phyloP scores from a whole-genome alignment of 2,329 filamentous ascomycete species.

The Pyrenochaeta sp. region DNA sequence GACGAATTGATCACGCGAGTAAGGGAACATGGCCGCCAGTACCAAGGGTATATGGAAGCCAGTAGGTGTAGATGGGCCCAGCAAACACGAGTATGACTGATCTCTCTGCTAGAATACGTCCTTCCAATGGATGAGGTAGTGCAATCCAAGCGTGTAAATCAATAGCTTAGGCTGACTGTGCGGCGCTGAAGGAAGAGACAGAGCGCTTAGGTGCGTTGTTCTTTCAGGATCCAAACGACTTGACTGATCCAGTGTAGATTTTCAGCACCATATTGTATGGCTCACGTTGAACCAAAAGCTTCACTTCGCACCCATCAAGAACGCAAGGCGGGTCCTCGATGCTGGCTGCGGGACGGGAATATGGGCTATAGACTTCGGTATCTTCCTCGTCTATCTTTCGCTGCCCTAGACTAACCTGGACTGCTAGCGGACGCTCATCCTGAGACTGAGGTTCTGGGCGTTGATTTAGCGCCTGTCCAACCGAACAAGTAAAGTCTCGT shows the following conservation, averaged over 20 bases:
- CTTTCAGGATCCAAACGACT: background rate
- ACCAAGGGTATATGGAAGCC: slow-evolving; percentile 20
- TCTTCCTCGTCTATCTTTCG: background rate
- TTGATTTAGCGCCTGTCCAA: slow-evolving; percentile 24
- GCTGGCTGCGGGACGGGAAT: slow-evolving; percentile 51
- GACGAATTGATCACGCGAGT: slow-evolving; percentile 20
- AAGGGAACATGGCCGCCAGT: slow-evolving; percentile 19
- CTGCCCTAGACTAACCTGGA: background rate
- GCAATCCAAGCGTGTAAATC: background rate
- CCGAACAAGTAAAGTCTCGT: slow-evolving; percentile 15
- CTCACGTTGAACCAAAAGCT: slow-evolving; percentile 48
- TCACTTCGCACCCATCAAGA: slow-evolving; percentile 47
- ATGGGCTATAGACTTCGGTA: slow-evolving; percentile 52
- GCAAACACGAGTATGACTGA: slow-evolving; percentile 2
- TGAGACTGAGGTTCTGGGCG: slow-evolving; percentile 18
- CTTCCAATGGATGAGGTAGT: slow-evolving; percentile 29
- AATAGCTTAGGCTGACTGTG: background rate
- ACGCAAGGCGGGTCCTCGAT: slow-evolving; percentile 46
- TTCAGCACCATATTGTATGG: slow-evolving; percentile 49
- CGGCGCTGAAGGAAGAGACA: slow-evolving; percentile 13
- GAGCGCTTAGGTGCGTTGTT: slow-evolving; percentile 15
- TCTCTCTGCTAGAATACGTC: slow-evolving; percentile 17
- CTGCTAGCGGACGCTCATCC: slow-evolving; percentile 20
- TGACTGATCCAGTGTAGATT: slow-evolving; percentile 16
- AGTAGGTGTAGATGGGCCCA: slow-evolving; percentile 4